Evolutionary conservation across 2,329 filamentous ascomycete genomes (phyloP).

Genomic region (Penicillium sp.): DNA sequence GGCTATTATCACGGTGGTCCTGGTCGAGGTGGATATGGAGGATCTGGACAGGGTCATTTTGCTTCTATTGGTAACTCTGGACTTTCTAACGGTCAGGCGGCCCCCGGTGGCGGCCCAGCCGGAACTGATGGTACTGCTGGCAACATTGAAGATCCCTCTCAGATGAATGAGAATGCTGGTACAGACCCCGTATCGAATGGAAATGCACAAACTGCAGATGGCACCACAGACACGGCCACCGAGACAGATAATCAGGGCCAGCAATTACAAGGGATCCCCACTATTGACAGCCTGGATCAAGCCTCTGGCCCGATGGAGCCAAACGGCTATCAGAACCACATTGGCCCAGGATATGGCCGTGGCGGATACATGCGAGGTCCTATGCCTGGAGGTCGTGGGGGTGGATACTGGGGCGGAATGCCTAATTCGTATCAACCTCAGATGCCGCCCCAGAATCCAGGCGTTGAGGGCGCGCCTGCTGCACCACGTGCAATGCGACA

Average conservation of each 20-base stretch:
- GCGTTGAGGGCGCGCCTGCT: constrained; percentile 75
- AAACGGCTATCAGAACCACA: constrained; percentile 35
- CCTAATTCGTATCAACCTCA: constrained; percentile 39
- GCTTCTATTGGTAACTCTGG: constrained; percentile 40
- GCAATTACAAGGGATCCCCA: constrained; percentile 36
- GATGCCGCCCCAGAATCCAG: constrained; percentile 58
- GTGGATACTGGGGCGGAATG: constrained; percentile 38
- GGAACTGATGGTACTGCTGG: constrained; percentile 41
- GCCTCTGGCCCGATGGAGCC: constrained; percentile 27
- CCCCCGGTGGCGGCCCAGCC: not conserved
- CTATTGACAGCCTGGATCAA: constrained; percentile 32
- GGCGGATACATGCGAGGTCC: constrained; percentile 53
- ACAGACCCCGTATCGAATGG: constrained; percentile 21
- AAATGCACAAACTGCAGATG: constrained; percentile 23
- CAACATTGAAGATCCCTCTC: constrained; percentile 42
- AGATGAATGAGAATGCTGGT: constrained; percentile 32
- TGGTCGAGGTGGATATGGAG: constrained; percentile 46
- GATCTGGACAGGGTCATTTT: constrained; percentile 46
- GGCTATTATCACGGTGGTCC: constrained; percentile 58
- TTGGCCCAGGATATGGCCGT: constrained; percentile 46
- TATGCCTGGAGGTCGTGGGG: constrained; percentile 43
- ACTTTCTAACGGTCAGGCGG: constrained; percentile 32
- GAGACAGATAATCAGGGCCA: constrained; percentile 10
- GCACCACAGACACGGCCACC: constrained; percentile 22
- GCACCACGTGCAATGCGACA: constrained; percentile 95